Percentiles rank a stretch among this genome's conserved stretches.
These are phyloP conservation scores for Plasmodiophora brassicae DNA, from an alignment of 208 protist genomes.

Conservation along the genomic window DNA sequence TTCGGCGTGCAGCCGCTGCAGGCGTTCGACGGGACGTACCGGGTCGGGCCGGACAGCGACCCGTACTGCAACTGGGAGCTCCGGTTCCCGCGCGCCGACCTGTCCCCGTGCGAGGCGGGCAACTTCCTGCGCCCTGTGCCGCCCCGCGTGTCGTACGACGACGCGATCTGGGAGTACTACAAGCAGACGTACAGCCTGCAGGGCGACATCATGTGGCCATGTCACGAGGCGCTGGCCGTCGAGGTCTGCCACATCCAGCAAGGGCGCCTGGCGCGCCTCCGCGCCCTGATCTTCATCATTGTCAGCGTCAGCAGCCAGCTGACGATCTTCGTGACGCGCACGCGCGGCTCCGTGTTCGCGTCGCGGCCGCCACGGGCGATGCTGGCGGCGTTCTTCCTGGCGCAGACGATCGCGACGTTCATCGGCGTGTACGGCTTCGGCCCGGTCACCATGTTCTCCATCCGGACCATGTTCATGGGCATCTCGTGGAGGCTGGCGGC, in stretches of 20 bases:
- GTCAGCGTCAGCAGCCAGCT: not conserved
- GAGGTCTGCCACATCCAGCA: not conserved
- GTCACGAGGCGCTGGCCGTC: not conserved
- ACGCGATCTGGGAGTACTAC: not conserved
- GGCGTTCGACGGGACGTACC: not conserved
- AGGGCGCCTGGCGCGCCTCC: not conserved
- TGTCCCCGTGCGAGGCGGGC: no score
- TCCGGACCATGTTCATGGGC: not conserved
- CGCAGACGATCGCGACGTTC: not conserved
- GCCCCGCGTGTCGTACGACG: not conserved
- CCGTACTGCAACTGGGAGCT: slow-evolving; percentile 16
- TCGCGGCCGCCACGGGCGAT: not conserved
- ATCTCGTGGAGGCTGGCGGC: not conserved
- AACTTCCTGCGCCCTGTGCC: no score
- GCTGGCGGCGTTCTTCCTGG: not conserved
- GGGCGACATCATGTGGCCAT: not conserved
- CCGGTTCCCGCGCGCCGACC: not conserved
- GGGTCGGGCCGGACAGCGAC: not conserved
- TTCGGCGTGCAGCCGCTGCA: not conserved
- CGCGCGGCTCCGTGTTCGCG: not conserved
- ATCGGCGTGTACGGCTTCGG: not conserved
- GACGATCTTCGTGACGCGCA: not conserved
- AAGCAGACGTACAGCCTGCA: not conserved
- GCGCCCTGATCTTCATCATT: not conserved
- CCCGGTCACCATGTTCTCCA: not conserved